These are phyloP conservation scores for Aciculosporium take DNA, from an alignment of 2,329 filamentous ascomycete genomes.

Conservation along the genomic window DNA sequence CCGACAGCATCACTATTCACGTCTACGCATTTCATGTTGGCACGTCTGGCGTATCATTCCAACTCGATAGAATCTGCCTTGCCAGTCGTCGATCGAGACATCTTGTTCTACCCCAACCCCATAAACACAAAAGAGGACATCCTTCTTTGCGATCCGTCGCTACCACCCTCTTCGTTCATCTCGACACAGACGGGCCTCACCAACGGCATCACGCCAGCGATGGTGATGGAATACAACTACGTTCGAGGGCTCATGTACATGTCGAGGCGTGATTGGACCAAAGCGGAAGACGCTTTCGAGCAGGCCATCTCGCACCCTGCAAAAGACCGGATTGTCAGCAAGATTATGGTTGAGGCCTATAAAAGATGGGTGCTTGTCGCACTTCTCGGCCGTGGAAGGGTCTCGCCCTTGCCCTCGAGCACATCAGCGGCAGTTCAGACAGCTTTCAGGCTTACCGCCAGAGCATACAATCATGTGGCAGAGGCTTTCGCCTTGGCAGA, in stretches of 20 bases:
- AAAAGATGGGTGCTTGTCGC: slow-evolving; percentile 79
- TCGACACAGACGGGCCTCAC: slow-evolving; percentile 44
- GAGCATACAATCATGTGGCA: slow-evolving; percentile 57
- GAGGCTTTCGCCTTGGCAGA: slow-evolving; percentile 46
- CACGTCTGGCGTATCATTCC: slow-evolving; percentile 43
- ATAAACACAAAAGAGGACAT: slow-evolving; percentile 20
- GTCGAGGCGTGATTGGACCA: slow-evolving; percentile 44
- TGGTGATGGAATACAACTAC: slow-evolving; percentile 54
- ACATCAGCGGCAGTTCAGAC: slow-evolving; percentile 39
- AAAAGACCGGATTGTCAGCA: slow-evolving; percentile 48
- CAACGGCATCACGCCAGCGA: slow-evolving; percentile 31
- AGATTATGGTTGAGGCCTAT: slow-evolving; percentile 76
- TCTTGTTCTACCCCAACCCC: slow-evolving; percentile 49
- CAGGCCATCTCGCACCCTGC: slow-evolving; percentile 54
- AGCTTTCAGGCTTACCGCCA: slow-evolving; percentile 42
- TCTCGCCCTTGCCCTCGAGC: slow-evolving; percentile 39
- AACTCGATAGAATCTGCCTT: slow-evolving; percentile 39
- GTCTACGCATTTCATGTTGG: slow-evolving; percentile 43
- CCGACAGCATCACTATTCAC: slow-evolving; percentile 53
- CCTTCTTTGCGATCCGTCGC: slow-evolving; percentile 29
- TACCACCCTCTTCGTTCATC: slow-evolving; percentile 43
- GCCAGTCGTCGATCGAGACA: slow-evolving; percentile 47
- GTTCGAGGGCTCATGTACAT: slow-evolving; percentile 52
- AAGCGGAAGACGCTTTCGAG: slow-evolving; percentile 47
- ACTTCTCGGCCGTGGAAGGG: slow-evolving; percentile 54